Base-by-base conservation (phyloP, 75 land plant genomes). In the Larix kaempferi region DNA sequence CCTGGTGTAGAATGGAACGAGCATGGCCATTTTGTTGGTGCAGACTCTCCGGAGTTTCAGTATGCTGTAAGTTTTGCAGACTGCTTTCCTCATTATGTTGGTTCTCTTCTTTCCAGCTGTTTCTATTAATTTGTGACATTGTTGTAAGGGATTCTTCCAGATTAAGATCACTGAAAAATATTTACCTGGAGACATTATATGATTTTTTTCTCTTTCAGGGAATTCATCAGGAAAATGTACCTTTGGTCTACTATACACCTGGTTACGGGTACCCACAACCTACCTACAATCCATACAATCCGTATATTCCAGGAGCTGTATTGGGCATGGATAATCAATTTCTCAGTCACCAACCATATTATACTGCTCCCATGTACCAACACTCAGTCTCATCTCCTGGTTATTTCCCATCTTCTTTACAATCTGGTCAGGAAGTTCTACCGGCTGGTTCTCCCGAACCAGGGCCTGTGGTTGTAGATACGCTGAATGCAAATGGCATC, bases 211-310 rank as follows among this genome's bases (percentile, higher is more conserved):
- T 27, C 11, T 82, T 37, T 44, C 90, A 89, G 90, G 88, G 86
- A 78, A 49, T 79, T 19, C 88, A 86, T 73, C 71, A 72, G 80
- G 91, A 86, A 73, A 80, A 13, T 84, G 65, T 76, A 69, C 86
- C 88, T 37, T 84, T 75, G 84, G 84, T 84, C 80, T 89, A 89
- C 84, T 89, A 89, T 80, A 71, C 82, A 71, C 88, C 91, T 72
- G 63, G 74, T 78, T 84, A 89, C 84, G 88, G 78, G 60, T 89
- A 89, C 80, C 81, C 83, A 78, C 83, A 86, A 72, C 77, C 91
- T 72, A 74, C 83, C 62, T 84, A 80, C 74, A 85, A 89, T 74
- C 88, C 88, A 41, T 89, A 86, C 72, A 82, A 83, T 67, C 88
- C 91, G 66, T 84, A 78, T 54, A 77, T 86, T 69, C 86, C 88